Conservation (phyloP, 2,329 filamentous ascomycete genomes). For the Colletotrichum brevisporum region DNA sequence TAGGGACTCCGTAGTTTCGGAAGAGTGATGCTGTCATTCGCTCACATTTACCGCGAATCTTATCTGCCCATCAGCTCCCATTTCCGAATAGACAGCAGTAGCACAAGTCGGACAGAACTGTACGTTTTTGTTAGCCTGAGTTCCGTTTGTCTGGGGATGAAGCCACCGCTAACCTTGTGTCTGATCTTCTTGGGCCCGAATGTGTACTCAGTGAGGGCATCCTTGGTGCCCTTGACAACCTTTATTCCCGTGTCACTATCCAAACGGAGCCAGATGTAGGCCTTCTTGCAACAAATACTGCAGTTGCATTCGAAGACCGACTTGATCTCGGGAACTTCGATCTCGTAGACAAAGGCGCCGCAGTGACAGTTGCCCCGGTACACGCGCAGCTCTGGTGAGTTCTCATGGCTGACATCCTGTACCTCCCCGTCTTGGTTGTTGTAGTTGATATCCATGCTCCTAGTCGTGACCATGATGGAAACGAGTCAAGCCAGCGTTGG, state of each 20-base stretch:
- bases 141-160: background rate
- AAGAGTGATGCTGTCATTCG: background rate
- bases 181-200: conserved; percentile 55
- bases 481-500: background rate
- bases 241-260: conserved; percentile 49
- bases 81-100: conserved; percentile 54
- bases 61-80: conserved; percentile 41
- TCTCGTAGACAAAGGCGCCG: conserved; percentile 65
- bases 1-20: background rate
- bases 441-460: background rate
- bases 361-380: conserved; percentile 73
- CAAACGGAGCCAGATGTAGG: conserved; percentile 56
- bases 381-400: background rate
- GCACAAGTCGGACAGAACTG: conserved; percentile 69
- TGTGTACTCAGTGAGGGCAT: conserved; percentile 57
- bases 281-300: conserved; percentile 72
- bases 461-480: conserved; percentile 1
- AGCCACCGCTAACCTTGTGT: conserved; percentile 57
- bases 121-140: conserved; percentile 1
- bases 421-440: background rate
- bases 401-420: background rate
- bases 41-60: background rate
- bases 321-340: conserved; percentile 69
- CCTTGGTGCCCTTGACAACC: conserved; percentile 61
- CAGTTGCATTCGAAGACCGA: conserved; percentile 73